Percentiles rank a stretch among this genome's conserved stretches.
These are phyloP conservation scores for Sporothrix pallida DNA, from an alignment of 2,329 filamentous ascomycete species.

Conservation along the genomic window DNA sequence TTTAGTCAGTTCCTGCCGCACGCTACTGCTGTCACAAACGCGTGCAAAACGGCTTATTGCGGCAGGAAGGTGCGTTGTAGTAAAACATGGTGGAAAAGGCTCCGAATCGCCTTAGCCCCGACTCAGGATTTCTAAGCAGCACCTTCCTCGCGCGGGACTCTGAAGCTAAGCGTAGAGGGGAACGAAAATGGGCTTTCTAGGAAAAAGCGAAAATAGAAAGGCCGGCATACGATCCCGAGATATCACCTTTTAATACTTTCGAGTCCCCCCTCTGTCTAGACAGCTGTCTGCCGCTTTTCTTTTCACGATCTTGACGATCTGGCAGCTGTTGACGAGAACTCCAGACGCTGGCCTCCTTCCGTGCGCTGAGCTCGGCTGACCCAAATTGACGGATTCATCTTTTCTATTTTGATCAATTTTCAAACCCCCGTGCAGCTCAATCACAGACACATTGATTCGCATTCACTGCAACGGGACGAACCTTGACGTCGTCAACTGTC, in stretches of 20 bases:
- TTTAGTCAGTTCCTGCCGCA: conserved; percentile 23
- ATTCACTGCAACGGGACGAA: conserved; percentile 10
- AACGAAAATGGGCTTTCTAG: background rate
- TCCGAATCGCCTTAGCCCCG: conserved; percentile 15
- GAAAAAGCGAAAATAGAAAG: background rate
- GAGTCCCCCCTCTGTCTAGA: conserved; percentile 1
- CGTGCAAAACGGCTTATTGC: background rate
- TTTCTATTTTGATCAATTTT: background rate
- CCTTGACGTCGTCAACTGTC: background rate
- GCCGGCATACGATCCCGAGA: conserved; percentile 22
- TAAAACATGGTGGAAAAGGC: background rate
- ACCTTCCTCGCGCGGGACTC: background rate
- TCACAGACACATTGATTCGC: conserved; percentile 16
- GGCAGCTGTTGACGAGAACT: background rate
- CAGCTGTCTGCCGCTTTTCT: background rate
- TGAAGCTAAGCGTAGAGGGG: conserved; percentile 8
- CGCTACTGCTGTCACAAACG: conserved; percentile 16
- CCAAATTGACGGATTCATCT: conserved; percentile 17
- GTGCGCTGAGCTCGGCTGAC: background rate
- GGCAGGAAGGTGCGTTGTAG: background rate
- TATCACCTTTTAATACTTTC: conserved; percentile 16
- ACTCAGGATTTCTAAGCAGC: conserved; percentile 28
- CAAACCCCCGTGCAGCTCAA: background rate
- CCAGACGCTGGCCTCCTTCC: background rate
- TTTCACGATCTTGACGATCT: background rate